phyloP scores from a whole-genome alignment of 495 filamentous ascomycete genomes.

The Daldinia loculata region DNA sequence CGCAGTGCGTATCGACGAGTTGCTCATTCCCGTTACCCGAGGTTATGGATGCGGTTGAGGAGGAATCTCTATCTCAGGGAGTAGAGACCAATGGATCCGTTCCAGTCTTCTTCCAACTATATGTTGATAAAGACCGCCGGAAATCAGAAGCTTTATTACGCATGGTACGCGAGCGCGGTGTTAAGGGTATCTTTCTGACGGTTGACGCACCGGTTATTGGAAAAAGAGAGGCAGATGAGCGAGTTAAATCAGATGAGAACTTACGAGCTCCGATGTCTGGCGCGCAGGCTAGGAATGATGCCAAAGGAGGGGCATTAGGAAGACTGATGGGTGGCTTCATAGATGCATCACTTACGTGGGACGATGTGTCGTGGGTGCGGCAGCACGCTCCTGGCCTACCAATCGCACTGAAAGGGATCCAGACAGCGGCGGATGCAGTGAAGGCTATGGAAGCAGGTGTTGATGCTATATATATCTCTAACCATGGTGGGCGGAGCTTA shows the following conservation, averaged over 20 bases:
- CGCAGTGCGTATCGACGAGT: slow-evolving; percentile 71
- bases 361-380: slow-evolving; percentile 67
- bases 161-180: slow-evolving; percentile 63
- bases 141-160: slow-evolving; percentile 73
- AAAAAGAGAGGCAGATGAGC: slow-evolving; percentile 70
- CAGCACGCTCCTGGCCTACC: slow-evolving; percentile 53
- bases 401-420: slow-evolving; percentile 72
- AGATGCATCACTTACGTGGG: slow-evolving; percentile 79
- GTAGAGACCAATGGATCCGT: slow-evolving; percentile 2
- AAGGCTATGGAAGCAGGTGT: slow-evolving; percentile 63
- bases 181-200: slow-evolving; percentile 73
- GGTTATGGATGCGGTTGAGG: slow-evolving; percentile 59
- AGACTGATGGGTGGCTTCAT: slow-evolving; percentile 77
- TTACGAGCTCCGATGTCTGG: slow-evolving; percentile 67
- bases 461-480: slow-evolving; percentile 68
- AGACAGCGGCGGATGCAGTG: slow-evolving; percentile 67
- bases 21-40: slow-evolving; percentile 73
- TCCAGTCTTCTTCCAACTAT: slow-evolving; percentile 80
- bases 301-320: slow-evolving; percentile 73
- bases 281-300: slow-evolving; percentile 67
- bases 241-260: slow-evolving; percentile 63
- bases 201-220: slow-evolving; percentile 72
- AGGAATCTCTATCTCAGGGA: slow-evolving; percentile 5
- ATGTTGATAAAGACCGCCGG: slow-evolving; percentile 75
- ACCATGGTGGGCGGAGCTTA: slow-evolving; percentile 75